These are phyloP conservation scores for Phaeomoniella chlamydospora DNA, from an alignment of 2,329 filamentous ascomycete genomes.

Conservation along the genomic window DNA sequence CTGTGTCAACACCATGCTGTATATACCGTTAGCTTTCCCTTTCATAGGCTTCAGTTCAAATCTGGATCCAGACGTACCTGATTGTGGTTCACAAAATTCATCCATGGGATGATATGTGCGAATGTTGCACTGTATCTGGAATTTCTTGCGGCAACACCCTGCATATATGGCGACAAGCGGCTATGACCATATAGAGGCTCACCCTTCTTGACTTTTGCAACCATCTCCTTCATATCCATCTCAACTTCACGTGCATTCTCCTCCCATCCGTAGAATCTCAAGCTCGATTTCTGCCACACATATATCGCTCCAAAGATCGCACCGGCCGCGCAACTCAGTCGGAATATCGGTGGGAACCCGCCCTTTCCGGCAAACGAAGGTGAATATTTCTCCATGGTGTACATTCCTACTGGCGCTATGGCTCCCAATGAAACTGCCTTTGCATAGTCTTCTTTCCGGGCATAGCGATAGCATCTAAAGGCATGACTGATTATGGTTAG, in stretches of 20 bases:
- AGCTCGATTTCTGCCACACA: slow-evolving; percentile 68
- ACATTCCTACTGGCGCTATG: slow-evolving; percentile 60
- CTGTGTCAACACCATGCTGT: slow-evolving; percentile 90
- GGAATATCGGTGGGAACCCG: slow-evolving; percentile 71
- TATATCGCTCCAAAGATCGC: slow-evolving; percentile 66
- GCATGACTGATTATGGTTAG: slow-evolving; percentile 43
- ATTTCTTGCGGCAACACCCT: slow-evolving; percentile 84
- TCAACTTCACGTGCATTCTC: slow-evolving; percentile 88
- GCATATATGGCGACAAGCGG: slow-evolving; percentile 69
- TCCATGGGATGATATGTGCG: slow-evolving; percentile 78
- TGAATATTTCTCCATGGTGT: slow-evolving; percentile 67
- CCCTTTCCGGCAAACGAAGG: slow-evolving; percentile 74
- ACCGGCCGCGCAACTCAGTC: slow-evolving; percentile 60
- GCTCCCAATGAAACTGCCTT: slow-evolving; percentile 53
- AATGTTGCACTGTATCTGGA: slow-evolving; percentile 81
- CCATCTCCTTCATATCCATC: slow-evolving; percentile 98
- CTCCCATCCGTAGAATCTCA: slow-evolving; percentile 87
- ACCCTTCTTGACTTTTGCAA: slow-evolving; percentile 83
- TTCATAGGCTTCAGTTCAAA: too few species aligned
- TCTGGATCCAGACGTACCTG: slow-evolving; percentile 37
- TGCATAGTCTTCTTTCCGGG: slow-evolving; percentile 69
- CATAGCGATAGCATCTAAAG: slow-evolving; percentile 77
- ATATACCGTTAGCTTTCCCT: slow-evolving; percentile 5
- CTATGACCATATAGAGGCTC: slow-evolving; percentile 79
- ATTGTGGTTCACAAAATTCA: slow-evolving; percentile 95